Conservation (phyloP, 768 basidiomycete genomes). For the Naganishia friedmannii region DNA sequence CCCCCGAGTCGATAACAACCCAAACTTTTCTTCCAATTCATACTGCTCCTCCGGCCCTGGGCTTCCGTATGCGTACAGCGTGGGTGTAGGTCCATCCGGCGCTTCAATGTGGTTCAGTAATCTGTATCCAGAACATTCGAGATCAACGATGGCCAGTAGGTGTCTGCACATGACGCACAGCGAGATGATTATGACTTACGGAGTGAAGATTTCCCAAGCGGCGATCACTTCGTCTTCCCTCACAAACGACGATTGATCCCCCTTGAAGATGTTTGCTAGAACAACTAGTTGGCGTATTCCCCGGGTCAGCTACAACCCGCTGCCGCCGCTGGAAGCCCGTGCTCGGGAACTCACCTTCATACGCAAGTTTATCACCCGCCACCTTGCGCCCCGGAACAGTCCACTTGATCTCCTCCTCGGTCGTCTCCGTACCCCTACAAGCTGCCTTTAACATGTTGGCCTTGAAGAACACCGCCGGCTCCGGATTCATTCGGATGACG, state of each 20-base stretch:
- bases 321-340: not conserved
- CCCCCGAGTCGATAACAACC: slow-evolving; percentile 2
- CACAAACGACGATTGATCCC: slow-evolving; percentile 30
- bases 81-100: slow-evolving; percentile 25
- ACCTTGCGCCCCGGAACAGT: slow-evolving; percentile 9
- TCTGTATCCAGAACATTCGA: no score
- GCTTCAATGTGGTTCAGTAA: slow-evolving; percentile 30
- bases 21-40: slow-evolving; percentile 27
- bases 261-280: slow-evolving; percentile 30
- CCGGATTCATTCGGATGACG: slow-evolving; percentile 25
- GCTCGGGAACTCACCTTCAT: slow-evolving; percentile 11
- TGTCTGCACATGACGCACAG: not conserved
- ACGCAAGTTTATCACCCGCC: slow-evolving; percentile 21
- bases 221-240: slow-evolving; percentile 34
- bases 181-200: not conserved
- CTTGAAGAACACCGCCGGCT: slow-evolving; percentile 19
- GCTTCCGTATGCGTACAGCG: slow-evolving; percentile 29
- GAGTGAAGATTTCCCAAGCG: slow-evolving; percentile 35
- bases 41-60: slow-evolving; percentile 26
- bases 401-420: slow-evolving; percentile 13
- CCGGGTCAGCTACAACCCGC: not conserved
- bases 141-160: not conserved
- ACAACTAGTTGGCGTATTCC: slow-evolving; percentile 23
- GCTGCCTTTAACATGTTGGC: slow-evolving; percentile 16
- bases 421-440: slow-evolving; percentile 7